phyloP scores from a whole-genome alignment of 805 yeast genomes.

The Lipomyces lipofer region DNA sequence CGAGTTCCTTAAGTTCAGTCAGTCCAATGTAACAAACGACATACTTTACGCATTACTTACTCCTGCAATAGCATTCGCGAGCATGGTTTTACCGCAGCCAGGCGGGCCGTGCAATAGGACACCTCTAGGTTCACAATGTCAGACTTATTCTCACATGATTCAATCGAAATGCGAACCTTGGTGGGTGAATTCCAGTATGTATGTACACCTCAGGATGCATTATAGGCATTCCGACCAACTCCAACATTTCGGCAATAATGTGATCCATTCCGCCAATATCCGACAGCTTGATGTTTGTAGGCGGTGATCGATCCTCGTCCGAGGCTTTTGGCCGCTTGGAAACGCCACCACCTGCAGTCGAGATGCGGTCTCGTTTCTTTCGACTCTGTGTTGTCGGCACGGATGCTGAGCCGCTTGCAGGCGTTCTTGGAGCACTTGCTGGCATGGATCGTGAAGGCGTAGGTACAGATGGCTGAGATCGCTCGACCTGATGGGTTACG shows the following conservation, averaged over 20 bases:
- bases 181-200: slow-evolving; percentile 91
- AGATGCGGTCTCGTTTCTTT: slow-evolving; percentile 34
- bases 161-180: slow-evolving; percentile 39
- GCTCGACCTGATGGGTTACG: too few relatives aligned
- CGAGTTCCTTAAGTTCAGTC: slow-evolving; percentile 63
- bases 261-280: slow-evolving; percentile 88
- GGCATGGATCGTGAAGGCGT: too few relatives aligned
- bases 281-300: slow-evolving; percentile 63
- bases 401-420: too few relatives aligned
- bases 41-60: not conserved
- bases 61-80: slow-evolving; percentile 87
- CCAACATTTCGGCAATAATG: slow-evolving; percentile 83
- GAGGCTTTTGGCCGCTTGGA: slow-evolving; percentile 57
- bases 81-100: slow-evolving; percentile 96
- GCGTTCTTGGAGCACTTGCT: too few relatives aligned
- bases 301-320: slow-evolving; percentile 57
- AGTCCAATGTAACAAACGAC: not conserved
- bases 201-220: slow-evolving; percentile 88
- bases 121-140: slow-evolving; percentile 54
- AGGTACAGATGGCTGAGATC: too few relatives aligned
- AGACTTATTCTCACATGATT: not conserved
- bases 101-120: slow-evolving; percentile 96
- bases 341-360: slow-evolving; percentile 41
- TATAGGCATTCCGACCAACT: slow-evolving; percentile 86
- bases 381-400: not conserved